Evolutionary conservation across 441 rosid genomes (phyloP).

Genomic region (Cnidoscolus chayamansa): DNA sequence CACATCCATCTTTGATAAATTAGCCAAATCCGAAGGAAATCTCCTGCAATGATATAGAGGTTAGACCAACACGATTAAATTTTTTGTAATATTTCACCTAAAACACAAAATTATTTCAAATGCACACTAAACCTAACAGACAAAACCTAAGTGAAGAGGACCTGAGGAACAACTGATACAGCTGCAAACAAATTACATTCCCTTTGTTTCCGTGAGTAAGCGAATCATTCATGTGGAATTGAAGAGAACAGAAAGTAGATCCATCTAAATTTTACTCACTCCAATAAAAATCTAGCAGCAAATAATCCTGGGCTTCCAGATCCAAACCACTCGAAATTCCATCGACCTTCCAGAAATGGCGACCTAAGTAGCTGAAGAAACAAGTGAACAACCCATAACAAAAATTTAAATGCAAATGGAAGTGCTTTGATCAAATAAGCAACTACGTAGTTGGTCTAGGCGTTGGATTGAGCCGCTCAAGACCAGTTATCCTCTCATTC

Average conservation of each 20-base stretch:
- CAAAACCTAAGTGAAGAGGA: no score
- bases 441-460: constrained; percentile 89
- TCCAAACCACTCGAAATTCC: constrained; percentile 95
- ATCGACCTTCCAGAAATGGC: constrained; percentile 76
- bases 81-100: no score
- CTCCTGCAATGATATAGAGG: constrained; percentile 47
- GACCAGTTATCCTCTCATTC: constrained; percentile 74
- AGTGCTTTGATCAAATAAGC: constrained; percentile 25
- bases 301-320: constrained; percentile 67
- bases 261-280: constrained; percentile 38
- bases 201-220: no score
- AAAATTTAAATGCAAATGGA: not conserved
- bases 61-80: no score
- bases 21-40: constrained; percentile 66
- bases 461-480: constrained; percentile 84
- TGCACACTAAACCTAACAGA: no score
- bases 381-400: constrained; percentile 30
- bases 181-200: no score
- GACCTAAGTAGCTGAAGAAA: constrained; percentile 72
- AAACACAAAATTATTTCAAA: no score
- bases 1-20: constrained; percentile 68
- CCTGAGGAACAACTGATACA: no score
- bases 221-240: no score
- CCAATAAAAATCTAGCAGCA: constrained; percentile 60
- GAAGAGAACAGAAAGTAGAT: no score